Base-by-base conservation (phyloP, 495 filamentous ascomycete species). In the Penicillium antarcticum region DNA sequence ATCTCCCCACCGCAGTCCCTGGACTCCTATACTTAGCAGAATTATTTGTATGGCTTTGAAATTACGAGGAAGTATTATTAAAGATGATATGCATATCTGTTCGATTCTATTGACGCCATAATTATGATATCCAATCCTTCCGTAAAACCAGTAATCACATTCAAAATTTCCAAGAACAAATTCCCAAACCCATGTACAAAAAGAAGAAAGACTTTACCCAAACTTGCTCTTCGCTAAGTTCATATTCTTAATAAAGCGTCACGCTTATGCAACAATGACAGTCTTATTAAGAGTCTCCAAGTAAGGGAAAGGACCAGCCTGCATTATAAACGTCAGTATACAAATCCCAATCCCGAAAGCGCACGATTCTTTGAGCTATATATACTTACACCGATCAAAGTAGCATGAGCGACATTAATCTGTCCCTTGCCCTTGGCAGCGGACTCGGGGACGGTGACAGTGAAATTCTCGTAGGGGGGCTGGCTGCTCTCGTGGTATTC, bases 401-500 rank as follows among this genome's bases (percentile, higher is more conserved):
- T 44, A 4, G 62, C 58, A 51, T 72, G 70, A 0, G 70, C 68
- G 5, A 73, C 59, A 16, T 63, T 66, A 11, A 73, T 46, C 29
- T 69, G 47, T 3, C 56, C 69, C 4, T 51, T 45, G 0, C 68
- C 68, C 8, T 33, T 14, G 2, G 51, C 41, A 11, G 57, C 35
- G 5, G 5, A 24, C 1, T 49, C 45, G 0, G 70, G 70, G 11
- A 73, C 40, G 0, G 31, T 65, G 8, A 73, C 62, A 5, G 67
- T 65, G 50, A 70, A 71, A 65, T 73, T 73, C 61, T 73, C 48
- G 34, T 71, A 73, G 1, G 68, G 70, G 13, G 56, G 50, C 8
- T 17, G 16, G 39, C 34, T 31, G n/a, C 34, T n/a, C 35, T 67
- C 63, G 23, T 70, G 67, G 48, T 60, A 70, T 11, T 31, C 56